These are phyloP conservation scores for Craterostigma plantagineum DNA, from an alignment of 257 asterid genomes.

Conservation along the genomic window DNA sequence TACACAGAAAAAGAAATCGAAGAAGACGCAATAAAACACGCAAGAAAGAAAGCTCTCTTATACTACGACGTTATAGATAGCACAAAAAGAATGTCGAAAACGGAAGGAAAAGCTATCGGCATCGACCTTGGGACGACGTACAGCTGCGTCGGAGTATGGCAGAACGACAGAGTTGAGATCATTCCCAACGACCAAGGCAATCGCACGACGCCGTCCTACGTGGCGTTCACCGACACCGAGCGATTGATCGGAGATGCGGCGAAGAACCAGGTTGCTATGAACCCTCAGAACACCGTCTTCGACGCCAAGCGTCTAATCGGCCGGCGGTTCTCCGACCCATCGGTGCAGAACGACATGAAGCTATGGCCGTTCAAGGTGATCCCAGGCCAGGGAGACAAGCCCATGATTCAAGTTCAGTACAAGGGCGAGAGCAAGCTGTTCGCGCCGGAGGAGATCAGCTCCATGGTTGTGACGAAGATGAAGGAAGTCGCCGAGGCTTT, in stretches of 20 bases:
- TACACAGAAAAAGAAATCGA: too few relatives aligned
- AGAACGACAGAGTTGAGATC: conserved; percentile 24
- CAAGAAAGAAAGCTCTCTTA: too few relatives aligned
- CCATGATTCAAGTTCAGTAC: conserved; percentile 15
- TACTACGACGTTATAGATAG: too few relatives aligned
- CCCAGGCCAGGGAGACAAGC: conserved; percentile 16
- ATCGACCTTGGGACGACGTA: conserved; percentile 31
- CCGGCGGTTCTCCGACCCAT: conserved; percentile 20
- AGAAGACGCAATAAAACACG: too few relatives aligned
- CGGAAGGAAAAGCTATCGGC: conserved; percentile 23
- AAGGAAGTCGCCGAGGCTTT: conserved; percentile 19
- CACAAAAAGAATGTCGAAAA: conserved; percentile 11
- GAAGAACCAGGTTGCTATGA: conserved; percentile 39
- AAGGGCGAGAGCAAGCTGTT: conserved; percentile 23
- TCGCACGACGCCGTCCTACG: conserved; percentile 27
- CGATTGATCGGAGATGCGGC: conserved; percentile 36
- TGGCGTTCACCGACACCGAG: conserved; percentile 44
- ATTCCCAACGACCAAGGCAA: conserved; percentile 32
- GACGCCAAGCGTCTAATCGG: conserved; percentile 37
- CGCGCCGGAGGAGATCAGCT: conserved; percentile 31
- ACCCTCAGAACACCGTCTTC: conserved; percentile 30
- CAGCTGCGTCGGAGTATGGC: conserved; percentile 29
- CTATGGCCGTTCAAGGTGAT: conserved; percentile 19
- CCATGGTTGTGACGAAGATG: conserved; percentile 33
- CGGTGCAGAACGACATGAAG: conserved; percentile 23